Evolutionary conservation across 345 rosid genomes (phyloP), one percentile per base, ranked within the genome.

Genomic region (Sonneratia alba): DNA sequence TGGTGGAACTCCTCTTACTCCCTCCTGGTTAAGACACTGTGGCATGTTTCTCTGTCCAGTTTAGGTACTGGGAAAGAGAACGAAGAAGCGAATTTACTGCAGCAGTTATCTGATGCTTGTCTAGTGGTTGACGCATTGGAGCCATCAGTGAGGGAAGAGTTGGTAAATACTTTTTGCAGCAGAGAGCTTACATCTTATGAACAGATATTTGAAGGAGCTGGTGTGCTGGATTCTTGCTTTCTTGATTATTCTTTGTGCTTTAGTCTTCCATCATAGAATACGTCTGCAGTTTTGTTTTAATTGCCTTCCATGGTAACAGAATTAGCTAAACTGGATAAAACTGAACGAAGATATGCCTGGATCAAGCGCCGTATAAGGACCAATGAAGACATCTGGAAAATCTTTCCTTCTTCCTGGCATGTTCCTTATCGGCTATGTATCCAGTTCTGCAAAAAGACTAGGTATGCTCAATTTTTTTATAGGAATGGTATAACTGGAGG

Each of bases 201-300:
- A 83, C 98, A 95, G 80, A 95, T 95, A 57, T 95, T 92, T 80
- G 97, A 92, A 88, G 99, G 99, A 87, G 99, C 97, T 80, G 99
- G 99, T 95, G 79, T 72, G 85, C 83, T 71, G 57, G 36, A 70
- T 61, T 72, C 74, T 51, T 61, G 72, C 36, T 34, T 68, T 70
- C 53, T 45, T 56, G 15, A 72, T 38, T 49, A 72, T 73, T 75
- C 51, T 78, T 73, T 74, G 32, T 63, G 45, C 67, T 8, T 49
- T 45, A 36, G 53, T 43, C 66, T 64, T 36, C 62, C 32, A 57
- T 32, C 12, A 1, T 8, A 0, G 32, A 22, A 22, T 53, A 42
- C 69, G 61, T 24, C 65, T 15, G 51, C 19, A 24, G 27, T 49
- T 36, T 57, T 71, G 42, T 69, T 24, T 65, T 53, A 4, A 36